A percentile compares a stretch with the other conserved stretches of the same genome.
phyloP scores from a whole-genome alignment of 345 rosid genomes.

The Laguncularia racemosa region DNA sequence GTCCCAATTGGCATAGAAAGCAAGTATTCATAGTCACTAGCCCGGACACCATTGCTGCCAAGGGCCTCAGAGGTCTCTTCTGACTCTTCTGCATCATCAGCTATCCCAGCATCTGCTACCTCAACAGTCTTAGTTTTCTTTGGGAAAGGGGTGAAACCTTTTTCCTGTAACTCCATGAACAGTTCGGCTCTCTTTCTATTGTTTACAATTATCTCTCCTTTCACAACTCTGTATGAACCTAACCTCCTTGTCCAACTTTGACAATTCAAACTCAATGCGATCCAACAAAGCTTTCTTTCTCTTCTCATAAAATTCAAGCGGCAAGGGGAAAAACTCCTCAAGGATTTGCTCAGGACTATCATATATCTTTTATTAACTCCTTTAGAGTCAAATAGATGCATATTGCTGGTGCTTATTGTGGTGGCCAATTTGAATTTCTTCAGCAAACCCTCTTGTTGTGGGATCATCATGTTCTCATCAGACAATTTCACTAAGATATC shows the following conservation, averaged over 20 bases:
- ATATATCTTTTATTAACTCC: conserved; percentile 77
- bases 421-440: conserved; percentile 68
- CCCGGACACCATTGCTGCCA: too few species aligned
- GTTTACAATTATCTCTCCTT: too few species aligned
- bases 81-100: too few species aligned
- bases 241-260: conserved; percentile 78
- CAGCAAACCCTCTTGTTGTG: conserved; percentile 63
- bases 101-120: too few species aligned
- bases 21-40: too few species aligned
- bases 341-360: conserved; percentile 79
- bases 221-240: too few species aligned
- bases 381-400: conserved; percentile 78
- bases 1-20: too few species aligned
- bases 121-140: too few species aligned
- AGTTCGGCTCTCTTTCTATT: too few species aligned
- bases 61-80: too few species aligned
- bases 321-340: conserved; percentile 67
- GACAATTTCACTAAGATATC: conserved; percentile 40
- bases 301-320: conserved; percentile 61
- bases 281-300: conserved; percentile 59
- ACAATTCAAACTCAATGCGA: conserved; percentile 56
- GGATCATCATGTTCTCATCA: conserved; percentile 50
- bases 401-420: conserved; percentile 64
- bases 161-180: too few species aligned
- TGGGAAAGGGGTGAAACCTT: too few species aligned